Evolutionary conservation across 2,329 filamentous ascomycete genomes (phyloP).

Genomic region (Zopfia rhizophila): DNA sequence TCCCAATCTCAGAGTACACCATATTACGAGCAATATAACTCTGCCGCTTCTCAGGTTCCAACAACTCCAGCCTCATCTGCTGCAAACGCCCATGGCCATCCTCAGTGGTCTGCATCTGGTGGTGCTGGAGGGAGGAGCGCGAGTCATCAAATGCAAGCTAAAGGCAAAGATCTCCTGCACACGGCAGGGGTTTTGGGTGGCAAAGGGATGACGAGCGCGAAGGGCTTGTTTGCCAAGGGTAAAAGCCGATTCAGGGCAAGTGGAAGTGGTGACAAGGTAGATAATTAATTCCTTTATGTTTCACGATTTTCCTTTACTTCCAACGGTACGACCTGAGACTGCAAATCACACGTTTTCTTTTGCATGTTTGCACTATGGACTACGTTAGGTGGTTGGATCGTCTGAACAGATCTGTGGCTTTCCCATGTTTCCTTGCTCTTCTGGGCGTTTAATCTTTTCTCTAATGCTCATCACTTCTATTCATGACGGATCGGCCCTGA

Average conservation of each 20-base stretch:
- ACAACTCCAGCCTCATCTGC: conserved; percentile 34
- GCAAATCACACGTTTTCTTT: conserved; percentile 19
- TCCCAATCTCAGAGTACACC: conserved; percentile 18
- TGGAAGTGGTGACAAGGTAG: conserved; percentile 82
- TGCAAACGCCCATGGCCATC: conserved; percentile 14
- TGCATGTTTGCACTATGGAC: conserved; percentile 19
- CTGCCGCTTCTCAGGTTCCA: conserved; percentile 40
- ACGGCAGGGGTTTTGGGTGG: conserved; percentile 78
- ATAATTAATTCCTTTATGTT: conserved; percentile 68
- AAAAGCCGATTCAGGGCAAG: conserved; percentile 80
- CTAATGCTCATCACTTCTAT: conserved; percentile 27
- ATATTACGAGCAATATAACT: conserved; percentile 33
- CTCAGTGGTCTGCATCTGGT: conserved; percentile 27
- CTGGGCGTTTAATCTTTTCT: conserved; percentile 30
- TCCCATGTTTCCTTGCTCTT: conserved; percentile 16
- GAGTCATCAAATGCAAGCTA: conserved; percentile 70
- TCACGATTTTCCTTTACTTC: conserved; percentile 22
- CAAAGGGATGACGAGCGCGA: conserved; percentile 81
- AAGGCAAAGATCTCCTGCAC: conserved; percentile 89
- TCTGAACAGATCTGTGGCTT: conserved; percentile 22
- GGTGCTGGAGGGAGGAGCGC: conserved; percentile 34
- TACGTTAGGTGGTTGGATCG: conserved; percentile 25
- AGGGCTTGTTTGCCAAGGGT: conserved; percentile 90
- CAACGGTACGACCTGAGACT: conserved; percentile 20
- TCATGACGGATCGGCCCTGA: conserved; percentile 29